Conservation (phyloP, 768 basidiomycete genomes). For the Vishniacozyma victoriae region DNA sequence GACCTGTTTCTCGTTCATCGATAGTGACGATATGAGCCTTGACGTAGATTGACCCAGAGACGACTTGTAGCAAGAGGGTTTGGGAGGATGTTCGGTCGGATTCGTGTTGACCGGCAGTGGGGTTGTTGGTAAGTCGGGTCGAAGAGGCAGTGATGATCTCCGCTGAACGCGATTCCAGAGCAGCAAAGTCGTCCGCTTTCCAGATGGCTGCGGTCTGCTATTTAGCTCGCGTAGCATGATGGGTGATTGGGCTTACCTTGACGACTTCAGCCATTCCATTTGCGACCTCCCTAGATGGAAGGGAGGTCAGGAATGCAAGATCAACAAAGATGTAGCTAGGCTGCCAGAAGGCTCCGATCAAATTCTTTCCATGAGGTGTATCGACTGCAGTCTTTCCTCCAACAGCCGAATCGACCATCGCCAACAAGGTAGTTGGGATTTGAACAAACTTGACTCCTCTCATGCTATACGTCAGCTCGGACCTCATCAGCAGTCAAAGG, state of each 20-base stretch:
- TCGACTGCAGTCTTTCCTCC: constrained; percentile 99
- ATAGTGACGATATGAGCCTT: constrained; percentile 96
- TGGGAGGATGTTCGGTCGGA: constrained; percentile 63
- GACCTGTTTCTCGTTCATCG: constrained; percentile 91
- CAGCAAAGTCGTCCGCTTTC: constrained; percentile 81
- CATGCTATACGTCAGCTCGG: constrained; percentile 59
- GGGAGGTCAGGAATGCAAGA: constrained; percentile 86
- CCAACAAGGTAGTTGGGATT: constrained; percentile 90
- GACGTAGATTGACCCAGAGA: constrained; percentile 86
- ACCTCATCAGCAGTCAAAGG: background rate
- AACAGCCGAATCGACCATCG: constrained; percentile 97
- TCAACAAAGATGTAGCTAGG: constrained; percentile 97
- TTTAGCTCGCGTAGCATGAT: too few species aligned
- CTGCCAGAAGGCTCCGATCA: constrained; percentile 98
- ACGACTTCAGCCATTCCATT: constrained; percentile 99
- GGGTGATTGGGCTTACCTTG: constrained; percentile 69
- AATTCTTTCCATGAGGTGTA: constrained; percentile 94
- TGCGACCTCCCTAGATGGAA: constrained; percentile 87
- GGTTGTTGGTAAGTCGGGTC: constrained; percentile 55
- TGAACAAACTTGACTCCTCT: constrained; percentile 92
- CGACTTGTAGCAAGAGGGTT: constrained; percentile 79
- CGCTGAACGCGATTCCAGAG: constrained; percentile 75
- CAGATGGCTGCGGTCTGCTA: constrained; percentile 95
- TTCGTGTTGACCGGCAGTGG: constrained; percentile 50
- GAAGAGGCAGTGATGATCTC: constrained; percentile 80